Base-by-base conservation (phyloP, 2,329 filamentous ascomycete species). In the Spiromastix sp. region DNA sequence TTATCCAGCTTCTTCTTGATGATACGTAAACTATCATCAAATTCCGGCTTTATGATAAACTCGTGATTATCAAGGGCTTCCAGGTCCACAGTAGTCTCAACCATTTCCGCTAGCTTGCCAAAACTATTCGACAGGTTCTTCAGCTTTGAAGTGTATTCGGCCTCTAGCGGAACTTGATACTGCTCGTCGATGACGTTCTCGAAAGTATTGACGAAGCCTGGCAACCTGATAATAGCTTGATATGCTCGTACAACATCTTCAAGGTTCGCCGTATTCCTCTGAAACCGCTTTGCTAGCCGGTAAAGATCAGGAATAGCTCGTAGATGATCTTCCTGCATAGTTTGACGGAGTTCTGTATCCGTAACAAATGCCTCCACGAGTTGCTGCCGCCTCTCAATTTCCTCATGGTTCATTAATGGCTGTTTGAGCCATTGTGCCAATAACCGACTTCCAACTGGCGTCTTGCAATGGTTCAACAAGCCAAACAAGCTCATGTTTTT, bases 11-110 rank as follows among this genome's bases (percentile, higher is more conserved):
- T 91, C 63, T 84, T 87, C 34, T 85, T 78, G 47, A 98, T 93
- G n/a, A 84, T 77, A 12, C 81, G 77, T 24, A 98, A 68, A 36
- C 79, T 74, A 39, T 95, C 86, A 51, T 98, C 91, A 45, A 95
- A 98, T 53, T 98, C 91, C 1, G 93, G 84, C 61, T 96, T 98
- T 71, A 98, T 98, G 50, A 95, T 89, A 62, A 93, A 98, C 55
- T 98, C 91, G 53, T 98, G 91, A 46, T 91, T 86, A 51, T 98
- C 89, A 8, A 98, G 74, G 2, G 91, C 91, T 39, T 94, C 85
- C 0, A 98, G 74, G 52, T 98, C 91, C 10, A 98, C 87, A 0
- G 93, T 98, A 2, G 91, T 94, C 64, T 98, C 91, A 0, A 98
- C 91, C 85, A 98, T 95, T 55, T 98, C 91, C 52, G 89, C 84